Conservation (phyloP, 2,329 filamentous ascomycete genomes). For the Ampelomyces quisqualis region DNA sequence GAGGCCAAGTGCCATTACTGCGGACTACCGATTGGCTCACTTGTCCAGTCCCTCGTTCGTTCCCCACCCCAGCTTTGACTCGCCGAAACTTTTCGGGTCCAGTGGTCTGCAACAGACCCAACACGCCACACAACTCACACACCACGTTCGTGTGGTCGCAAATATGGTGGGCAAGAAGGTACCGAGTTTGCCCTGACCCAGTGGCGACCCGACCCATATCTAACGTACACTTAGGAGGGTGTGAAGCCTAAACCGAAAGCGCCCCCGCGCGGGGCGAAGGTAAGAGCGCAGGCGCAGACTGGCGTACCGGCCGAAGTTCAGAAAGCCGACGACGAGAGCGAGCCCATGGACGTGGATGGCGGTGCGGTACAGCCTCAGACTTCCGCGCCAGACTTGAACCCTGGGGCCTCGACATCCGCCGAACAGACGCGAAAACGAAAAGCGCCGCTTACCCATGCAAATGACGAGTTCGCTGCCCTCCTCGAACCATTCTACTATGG, state of each 20-base stretch:
- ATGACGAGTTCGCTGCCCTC: constrained; percentile 61
- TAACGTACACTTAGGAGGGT: constrained; percentile 26
- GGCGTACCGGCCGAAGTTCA: constrained; percentile 10
- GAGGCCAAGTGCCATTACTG: constrained; percentile 13
- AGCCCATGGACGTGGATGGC: constrained; percentile 12
- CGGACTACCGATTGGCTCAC: constrained; percentile 36
- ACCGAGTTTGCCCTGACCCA: background rate
- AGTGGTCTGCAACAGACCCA: constrained; percentile 11
- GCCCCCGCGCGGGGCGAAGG: constrained; percentile 38
- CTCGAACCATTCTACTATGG: constrained; percentile 70
- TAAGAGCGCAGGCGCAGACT: constrained; percentile 24
- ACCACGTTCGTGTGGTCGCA: constrained; percentile 15
- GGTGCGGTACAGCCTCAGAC: constrained; percentile 5
- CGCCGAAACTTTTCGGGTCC: constrained; percentile 32
- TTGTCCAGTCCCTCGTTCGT: background rate
- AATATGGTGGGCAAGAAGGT: constrained; percentile 39
- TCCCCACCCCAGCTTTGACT: constrained; percentile 24
- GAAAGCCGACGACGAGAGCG: constrained; percentile 12
- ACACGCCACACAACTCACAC: constrained; percentile 10
- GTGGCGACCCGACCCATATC: background rate
- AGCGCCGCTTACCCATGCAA: constrained; percentile 33
- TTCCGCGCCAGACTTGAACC: constrained; percentile 17
- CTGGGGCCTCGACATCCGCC: constrained; percentile 20
- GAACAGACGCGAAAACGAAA: constrained; percentile 33
- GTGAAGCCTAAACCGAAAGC: constrained; percentile 30